phyloP scores from a whole-genome alignment of 75 land plant genomes.

The Isoetes taiwanensis region DNA sequence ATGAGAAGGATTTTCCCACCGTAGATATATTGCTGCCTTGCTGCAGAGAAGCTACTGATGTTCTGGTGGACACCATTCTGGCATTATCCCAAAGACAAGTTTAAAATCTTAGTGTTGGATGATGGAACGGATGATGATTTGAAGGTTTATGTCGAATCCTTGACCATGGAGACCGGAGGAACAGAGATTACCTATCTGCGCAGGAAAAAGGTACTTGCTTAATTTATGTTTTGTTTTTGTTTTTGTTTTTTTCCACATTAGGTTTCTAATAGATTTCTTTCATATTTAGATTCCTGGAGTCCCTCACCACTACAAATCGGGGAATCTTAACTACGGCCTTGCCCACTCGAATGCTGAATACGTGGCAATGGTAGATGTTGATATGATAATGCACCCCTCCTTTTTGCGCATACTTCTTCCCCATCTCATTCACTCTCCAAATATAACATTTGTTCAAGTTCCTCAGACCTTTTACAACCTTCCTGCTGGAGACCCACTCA shows the following conservation, averaged over 20 bases:
- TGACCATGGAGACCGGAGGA: neutral
- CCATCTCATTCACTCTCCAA: constrained; percentile 12
- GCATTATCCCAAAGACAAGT: constrained; percentile 17
- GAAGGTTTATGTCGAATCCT: constrained; percentile 6
- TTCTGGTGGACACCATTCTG: constrained; percentile 14
- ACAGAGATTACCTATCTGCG: constrained; percentile 13
- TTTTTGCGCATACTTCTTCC: constrained; percentile 12
- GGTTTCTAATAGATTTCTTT: neutral
- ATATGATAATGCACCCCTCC: constrained; percentile 22
- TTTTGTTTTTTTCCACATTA: neutral
- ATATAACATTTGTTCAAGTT: constrained; percentile 19
- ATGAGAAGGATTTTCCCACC: constrained; percentile 3
- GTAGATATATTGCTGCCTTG: constrained; percentile 20
- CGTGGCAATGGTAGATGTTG: constrained; percentile 25
- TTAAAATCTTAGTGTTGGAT: constrained; percentile 17
- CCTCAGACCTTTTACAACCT: constrained; percentile 27
- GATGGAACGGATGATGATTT: constrained; percentile 22
- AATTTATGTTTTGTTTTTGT: neutral
- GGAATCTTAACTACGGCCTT: constrained; percentile 23
- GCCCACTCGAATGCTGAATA: constrained; percentile 15
- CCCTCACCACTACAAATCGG: constrained; percentile 19
- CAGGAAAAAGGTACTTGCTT: constrained; percentile 3
- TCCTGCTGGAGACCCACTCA: constrained; percentile 20
- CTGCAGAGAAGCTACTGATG: constrained; percentile 25
- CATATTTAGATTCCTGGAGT: constrained; percentile 12